Base-by-base conservation (phyloP, 2,329 filamentous ascomycete genomes). In the Triangularia verruculosa region DNA sequence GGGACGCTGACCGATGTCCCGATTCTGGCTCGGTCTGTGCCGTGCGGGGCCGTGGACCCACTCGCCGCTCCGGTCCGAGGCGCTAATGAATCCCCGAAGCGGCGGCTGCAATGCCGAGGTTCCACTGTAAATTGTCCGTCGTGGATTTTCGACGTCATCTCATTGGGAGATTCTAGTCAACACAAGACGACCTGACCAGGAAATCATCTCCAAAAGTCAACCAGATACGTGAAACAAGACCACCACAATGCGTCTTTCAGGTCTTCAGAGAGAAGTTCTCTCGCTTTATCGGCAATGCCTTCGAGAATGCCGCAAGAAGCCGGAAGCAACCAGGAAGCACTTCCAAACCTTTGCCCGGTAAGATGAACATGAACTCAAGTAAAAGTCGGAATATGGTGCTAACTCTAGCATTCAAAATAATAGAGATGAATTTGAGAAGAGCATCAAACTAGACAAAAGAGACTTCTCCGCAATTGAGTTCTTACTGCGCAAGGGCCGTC, bases 381-480 rank as follows among this genome's bases (percentile, higher is more conserved):
- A n/a, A n/a, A n/a, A n/a, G n/a, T n/a, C n/a, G n/a, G n/a, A n/a
- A n/a, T n/a, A n/a, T n/a, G n/a, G n/a, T 54, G 59, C 64, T 62
- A 5, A 63, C 66, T 61, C 64, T 62, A 5, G 62, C 66, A 61
- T 28, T 68, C 8, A 39, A 57, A 59, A 54, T 54, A 17, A 8
- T 28, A 93, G 91, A 69, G 75, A 80, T 27, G 92, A 97, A 73
- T 98, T 99, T 73, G 80, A 87, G 43, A 90, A 89, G 73, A 83
- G 91, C 72, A 73, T 86, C 12, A 73, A 75, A 8, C 75, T 96
- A 61, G 88, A 90, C 75, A 95, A 92, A 77, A 92, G 91, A 70
- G 92, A 97, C 73, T 97, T 97, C 76, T 82, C 83, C 15, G 89
- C 92, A 5, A 89, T 97, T 63, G 93, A 97, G 76, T 95, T 92